A percentile compares a stretch with the other conserved stretches of the same genome.
Conservation (phyloP, 306 rosid genomes). For the Casuarina cunninghamiana region DNA sequence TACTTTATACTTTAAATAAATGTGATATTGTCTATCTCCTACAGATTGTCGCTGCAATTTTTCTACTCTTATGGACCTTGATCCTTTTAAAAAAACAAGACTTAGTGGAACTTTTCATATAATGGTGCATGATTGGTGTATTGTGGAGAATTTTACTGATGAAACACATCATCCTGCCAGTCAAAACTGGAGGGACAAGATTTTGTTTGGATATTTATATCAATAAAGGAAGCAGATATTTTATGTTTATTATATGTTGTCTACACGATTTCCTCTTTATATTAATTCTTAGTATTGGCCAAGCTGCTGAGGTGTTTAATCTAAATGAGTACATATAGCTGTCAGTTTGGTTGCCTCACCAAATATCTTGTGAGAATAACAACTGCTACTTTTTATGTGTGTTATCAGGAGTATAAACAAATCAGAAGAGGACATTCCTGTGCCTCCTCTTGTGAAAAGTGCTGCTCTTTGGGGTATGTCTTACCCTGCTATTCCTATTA, state of each 20-base stretch:
- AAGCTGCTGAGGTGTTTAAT: neutral
- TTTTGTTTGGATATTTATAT: neutral
- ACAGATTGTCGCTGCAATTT: neutral
- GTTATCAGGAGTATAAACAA: slow-evolving; percentile 74
- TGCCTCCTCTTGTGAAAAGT: slow-evolving; percentile 88
- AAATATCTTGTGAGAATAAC: neutral
- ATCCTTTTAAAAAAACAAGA: neutral
- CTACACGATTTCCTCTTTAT: neutral
- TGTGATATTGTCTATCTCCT: neutral
- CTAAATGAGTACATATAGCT: neutral
- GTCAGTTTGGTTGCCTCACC: neutral
- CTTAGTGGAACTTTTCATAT: neutral
- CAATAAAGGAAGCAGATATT: neutral
- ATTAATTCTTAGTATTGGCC: neutral
- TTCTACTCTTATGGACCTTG: neutral
- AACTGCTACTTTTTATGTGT: neutral
- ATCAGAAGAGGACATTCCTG: slow-evolving; percentile 91
- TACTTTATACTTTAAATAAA: neutral
- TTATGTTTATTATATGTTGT: neutral
- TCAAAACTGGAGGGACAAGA: neutral
- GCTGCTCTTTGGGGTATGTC: slow-evolving; percentile 74
- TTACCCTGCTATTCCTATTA: slow-evolving; percentile 15
- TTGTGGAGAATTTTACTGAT: neutral
- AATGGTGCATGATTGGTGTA: neutral
- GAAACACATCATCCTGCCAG: neutral